A percentile compares a stretch with the other conserved stretches of the same genome.
Conservation (phyloP, 73 alveolate species). For the Paramecium biaurelia region DNA sequence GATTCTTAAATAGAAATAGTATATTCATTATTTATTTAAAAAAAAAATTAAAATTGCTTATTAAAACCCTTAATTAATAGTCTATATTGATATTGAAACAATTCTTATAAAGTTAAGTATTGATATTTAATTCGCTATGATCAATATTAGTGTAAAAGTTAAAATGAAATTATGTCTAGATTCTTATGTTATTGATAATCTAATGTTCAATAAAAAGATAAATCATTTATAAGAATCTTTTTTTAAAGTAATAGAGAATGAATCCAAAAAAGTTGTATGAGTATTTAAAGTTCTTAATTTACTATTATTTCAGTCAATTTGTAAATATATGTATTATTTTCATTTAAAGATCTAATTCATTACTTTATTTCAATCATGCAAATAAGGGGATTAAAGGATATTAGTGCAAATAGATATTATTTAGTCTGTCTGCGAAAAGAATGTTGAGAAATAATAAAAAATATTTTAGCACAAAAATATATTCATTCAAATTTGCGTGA, state of each 20-base stretch:
- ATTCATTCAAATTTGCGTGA: slow-evolving; percentile 46
- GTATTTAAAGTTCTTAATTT: not conserved
- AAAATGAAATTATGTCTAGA: not conserved
- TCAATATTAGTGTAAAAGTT: not conserved
- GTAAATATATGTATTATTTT: no score
- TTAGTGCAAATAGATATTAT: not conserved
- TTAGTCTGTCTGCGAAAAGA: not conserved
- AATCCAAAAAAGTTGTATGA: no score
- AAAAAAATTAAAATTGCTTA: not conserved
- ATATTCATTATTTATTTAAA: not conserved
- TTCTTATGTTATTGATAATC: not conserved
- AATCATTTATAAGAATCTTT: no score
- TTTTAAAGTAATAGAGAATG: not conserved
- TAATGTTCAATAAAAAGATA: not conserved
- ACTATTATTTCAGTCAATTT: not conserved
- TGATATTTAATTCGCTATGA: not conserved
- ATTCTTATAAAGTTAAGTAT: no score
- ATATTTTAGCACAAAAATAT: not conserved
- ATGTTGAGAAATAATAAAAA: not conserved
- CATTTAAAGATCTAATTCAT: not conserved
- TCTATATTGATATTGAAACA: not conserved
- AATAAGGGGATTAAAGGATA: not conserved
- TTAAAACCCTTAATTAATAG: not conserved
- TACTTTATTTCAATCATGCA: not conserved
- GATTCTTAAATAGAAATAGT: not conserved